Evolutionary conservation across 306 rosid species (phyloP).

Genomic region (Pterocarpus santalinus): DNA sequence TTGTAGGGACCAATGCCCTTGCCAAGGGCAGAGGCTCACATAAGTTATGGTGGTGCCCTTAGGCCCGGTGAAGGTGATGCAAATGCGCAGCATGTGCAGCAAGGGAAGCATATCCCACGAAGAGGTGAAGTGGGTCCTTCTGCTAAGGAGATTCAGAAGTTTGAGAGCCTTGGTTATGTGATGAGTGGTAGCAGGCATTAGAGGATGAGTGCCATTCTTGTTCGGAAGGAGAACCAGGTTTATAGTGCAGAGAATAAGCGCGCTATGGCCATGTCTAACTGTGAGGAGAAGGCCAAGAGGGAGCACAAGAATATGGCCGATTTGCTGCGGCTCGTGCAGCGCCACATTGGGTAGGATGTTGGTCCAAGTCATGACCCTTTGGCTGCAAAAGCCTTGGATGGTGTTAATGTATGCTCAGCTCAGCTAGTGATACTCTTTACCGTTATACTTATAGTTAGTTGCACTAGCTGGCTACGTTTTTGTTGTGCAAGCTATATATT

Average conservation of each 20-base stretch:
- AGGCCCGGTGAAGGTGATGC: constrained; percentile 99
- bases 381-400: constrained; percentile 62
- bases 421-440: constrained; percentile 1
- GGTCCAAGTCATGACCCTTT: constrained; percentile 97
- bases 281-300: constrained; percentile 93
- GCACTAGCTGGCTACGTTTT: neutral
- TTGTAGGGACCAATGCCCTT: constrained; percentile 93
- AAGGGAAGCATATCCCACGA: constrained; percentile 97
- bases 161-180: constrained; percentile 89
- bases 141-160: constrained; percentile 90
- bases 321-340: constrained; percentile 92
- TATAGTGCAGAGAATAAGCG: constrained; percentile 98
- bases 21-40: constrained; percentile 97
- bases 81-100: constrained; percentile 94
- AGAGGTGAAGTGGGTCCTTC: constrained; percentile 99
- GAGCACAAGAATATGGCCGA: constrained; percentile 99
- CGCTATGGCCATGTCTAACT: constrained; percentile 96
- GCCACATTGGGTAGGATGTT: constrained; percentile 96
- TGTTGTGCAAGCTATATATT: constrained; percentile 22
- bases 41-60: constrained; percentile 99
- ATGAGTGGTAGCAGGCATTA: constrained; percentile 99
- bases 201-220: constrained; percentile 99
- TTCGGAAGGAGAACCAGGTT: constrained; percentile 97
- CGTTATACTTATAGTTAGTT: neutral
- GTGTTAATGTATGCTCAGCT: constrained; percentile 62